Conservation (phyloP, 371 early-diverging fungal species). For the Mucor racemosus region DNA sequence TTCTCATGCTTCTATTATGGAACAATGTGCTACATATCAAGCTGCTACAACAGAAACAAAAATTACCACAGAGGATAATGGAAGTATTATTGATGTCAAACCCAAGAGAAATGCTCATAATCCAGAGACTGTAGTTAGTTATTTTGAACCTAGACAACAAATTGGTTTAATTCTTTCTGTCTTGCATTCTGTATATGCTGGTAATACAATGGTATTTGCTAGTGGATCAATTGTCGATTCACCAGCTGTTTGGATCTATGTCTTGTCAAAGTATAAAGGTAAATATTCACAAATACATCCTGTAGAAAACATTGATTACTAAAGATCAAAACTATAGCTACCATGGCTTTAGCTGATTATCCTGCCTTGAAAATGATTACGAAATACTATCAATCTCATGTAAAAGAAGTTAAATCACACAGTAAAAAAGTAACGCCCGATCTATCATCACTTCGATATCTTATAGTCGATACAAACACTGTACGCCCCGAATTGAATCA, state of each 20-base stretch:
- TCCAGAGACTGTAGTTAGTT: conserved; percentile 60
- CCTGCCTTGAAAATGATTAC: conserved; percentile 61
- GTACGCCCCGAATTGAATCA: conserved; percentile 58
- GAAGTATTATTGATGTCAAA: conserved; percentile 14
- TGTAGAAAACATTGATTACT: too few species aligned
- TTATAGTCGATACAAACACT: conserved; percentile 69
- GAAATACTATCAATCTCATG: conserved; percentile 42
- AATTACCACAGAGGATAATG: conserved; percentile 1
- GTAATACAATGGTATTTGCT: conserved; percentile 69
- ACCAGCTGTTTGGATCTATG: conserved; percentile 73
- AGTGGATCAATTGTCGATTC: conserved; percentile 67
- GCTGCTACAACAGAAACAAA: conserved; percentile 35
- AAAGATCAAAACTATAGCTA: conserved; percentile 34
- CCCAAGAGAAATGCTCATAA: conserved; percentile 17
- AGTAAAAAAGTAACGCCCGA: conserved; percentile 59
- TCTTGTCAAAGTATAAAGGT: conserved; percentile 65
- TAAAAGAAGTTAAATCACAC: conserved; percentile 45
- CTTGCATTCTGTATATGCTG: conserved; percentile 73
- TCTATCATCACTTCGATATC: conserved; percentile 61
- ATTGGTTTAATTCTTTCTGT: conserved; percentile 76
- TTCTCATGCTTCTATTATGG: conserved; percentile 78
- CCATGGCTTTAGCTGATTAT: conserved; percentile 73
- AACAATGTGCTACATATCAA: conserved; percentile 61
- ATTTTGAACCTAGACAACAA: conserved; percentile 86
- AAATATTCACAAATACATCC: neutral